Percentiles rank a stretch among this genome's conserved stretches.
Conservation (phyloP, 2,329 filamentous ascomycete species). For the Microcyclosporella mali region DNA sequence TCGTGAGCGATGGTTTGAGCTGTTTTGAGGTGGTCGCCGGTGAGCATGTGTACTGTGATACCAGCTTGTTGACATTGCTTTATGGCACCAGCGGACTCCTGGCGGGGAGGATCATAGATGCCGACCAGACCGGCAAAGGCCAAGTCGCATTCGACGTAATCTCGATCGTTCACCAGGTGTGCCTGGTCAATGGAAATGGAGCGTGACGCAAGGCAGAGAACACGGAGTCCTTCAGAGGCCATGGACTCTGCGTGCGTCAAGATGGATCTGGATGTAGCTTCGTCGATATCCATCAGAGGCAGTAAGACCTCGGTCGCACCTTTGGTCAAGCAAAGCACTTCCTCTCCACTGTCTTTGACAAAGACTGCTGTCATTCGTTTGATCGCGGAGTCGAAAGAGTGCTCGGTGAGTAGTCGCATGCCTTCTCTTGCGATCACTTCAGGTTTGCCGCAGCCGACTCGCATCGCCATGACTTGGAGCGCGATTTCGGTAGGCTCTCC, state of each 20-base stretch:
- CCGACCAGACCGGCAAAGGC: constrained; percentile 29
- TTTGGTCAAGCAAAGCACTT: constrained; percentile 27
- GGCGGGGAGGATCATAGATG: constrained; percentile 57
- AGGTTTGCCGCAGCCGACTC: constrained; percentile 42
- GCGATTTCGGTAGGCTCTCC: constrained; percentile 67
- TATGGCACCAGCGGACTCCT: constrained; percentile 35
- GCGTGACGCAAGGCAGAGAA: constrained; percentile 28
- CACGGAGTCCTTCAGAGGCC: constrained; percentile 29
- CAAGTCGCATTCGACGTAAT: constrained; percentile 23
- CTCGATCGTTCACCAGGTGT: constrained; percentile 13
- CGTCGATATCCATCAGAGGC: constrained; percentile 21
- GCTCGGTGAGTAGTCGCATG: constrained; percentile 22
- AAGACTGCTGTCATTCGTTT: constrained; percentile 33
- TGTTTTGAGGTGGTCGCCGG: constrained; percentile 43
- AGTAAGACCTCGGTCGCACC: constrained; percentile 31
- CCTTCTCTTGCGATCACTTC: constrained; percentile 2
- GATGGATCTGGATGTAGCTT: constrained; percentile 18
- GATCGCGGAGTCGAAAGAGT: constrained; percentile 31
- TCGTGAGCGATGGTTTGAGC: constrained; percentile 43
- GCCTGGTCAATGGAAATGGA: constrained; percentile 7
- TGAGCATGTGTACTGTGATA: constrained; percentile 47
- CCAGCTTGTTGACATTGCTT: constrained; percentile 41
- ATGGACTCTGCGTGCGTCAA: constrained; percentile 26
- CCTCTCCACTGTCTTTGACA: constrained; percentile 8
- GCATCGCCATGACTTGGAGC: constrained; percentile 64